These are phyloP conservation scores for Ogataea siamensis DNA, from an alignment of 805 yeast genomes.

Conservation along the genomic window DNA sequence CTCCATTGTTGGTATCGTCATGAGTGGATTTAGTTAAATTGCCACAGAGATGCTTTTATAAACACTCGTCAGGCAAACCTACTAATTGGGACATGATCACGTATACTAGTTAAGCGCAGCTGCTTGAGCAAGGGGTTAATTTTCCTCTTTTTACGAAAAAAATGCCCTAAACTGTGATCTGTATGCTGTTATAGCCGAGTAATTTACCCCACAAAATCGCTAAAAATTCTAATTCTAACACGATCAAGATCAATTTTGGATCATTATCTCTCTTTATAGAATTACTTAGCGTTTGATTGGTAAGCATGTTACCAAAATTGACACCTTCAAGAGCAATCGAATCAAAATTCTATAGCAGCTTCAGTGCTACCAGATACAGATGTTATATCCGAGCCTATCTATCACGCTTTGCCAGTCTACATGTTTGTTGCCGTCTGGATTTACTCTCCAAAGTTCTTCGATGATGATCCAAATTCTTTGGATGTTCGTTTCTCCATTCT, in stretches of 20 bases:
- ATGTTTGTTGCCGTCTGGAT: constrained; percentile 24
- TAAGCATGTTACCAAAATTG: too few relatives aligned
- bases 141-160: too few relatives aligned
- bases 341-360: background rate
- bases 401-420: constrained; percentile 26
- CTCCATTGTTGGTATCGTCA: background rate
- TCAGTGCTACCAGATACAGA: constrained; percentile 26
- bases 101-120: too few relatives aligned
- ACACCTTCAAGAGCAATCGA: too few relatives aligned
- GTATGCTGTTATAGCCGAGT: background rate
- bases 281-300: too few relatives aligned
- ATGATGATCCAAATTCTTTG: constrained; percentile 22
- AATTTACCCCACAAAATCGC: background rate
- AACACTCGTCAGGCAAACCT: too few relatives aligned
- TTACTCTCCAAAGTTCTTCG: constrained; percentile 26
- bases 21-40: background rate
- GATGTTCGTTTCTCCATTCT: constrained; percentile 17
- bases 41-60: background rate
- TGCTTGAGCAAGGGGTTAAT: too few relatives aligned
- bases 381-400: constrained; percentile 25
- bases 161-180: too few relatives aligned
- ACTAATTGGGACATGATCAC: too few relatives aligned
- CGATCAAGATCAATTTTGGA: too few relatives aligned
- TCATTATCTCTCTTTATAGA: too few relatives aligned
- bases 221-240: too few relatives aligned